Evolutionary conservation across 371 early-diverging fungal genomes (phyloP).

Genomic region (Dipsacomyces acuminosporus): DNA sequence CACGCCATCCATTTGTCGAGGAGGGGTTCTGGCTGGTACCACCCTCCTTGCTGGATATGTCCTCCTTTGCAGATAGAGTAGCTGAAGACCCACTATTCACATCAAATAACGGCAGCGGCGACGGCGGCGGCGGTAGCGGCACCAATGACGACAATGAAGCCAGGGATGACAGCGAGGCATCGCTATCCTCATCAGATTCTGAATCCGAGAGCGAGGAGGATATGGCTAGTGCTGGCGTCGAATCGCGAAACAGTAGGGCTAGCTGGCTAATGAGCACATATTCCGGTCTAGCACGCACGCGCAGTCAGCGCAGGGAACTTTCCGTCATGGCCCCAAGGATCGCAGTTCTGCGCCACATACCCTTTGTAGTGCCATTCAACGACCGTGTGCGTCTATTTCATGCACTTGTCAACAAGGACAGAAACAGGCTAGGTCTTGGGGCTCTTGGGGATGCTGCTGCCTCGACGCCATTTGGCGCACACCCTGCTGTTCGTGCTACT

Average conservation of each 20-base stretch:
- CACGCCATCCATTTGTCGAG: constrained; percentile 64
- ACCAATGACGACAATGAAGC: too few relatives aligned
- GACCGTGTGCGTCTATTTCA: constrained; percentile 84
- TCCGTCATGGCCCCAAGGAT: constrained; percentile 59
- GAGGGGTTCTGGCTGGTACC: constrained; percentile 70
- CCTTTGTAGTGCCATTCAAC: constrained; percentile 88
- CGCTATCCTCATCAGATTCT: constrained; percentile 10
- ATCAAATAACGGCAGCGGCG: constrained; percentile 14
- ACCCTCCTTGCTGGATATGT: constrained; percentile 55
- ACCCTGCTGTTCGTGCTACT: constrained; percentile 47
- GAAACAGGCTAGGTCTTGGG: constrained; percentile 43
- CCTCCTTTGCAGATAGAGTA: constrained; percentile 52
- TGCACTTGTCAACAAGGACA: constrained; percentile 66
- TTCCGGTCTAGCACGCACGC: constrained; percentile 27
- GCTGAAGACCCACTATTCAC: constrained; percentile 36
- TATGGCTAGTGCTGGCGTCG: constrained; percentile 6
- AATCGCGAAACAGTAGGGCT: constrained; percentile 17
- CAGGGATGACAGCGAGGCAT: constrained; percentile 7
- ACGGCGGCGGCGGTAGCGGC: constrained; percentile 2
- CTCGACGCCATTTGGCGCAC: constrained; percentile 2
- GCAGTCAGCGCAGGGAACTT: constrained; percentile 7
- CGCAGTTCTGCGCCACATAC: constrained; percentile 72
- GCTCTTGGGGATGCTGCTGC: constrained; percentile 1
- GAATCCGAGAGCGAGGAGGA: constrained; percentile 12
- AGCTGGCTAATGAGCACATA: constrained; percentile 41